Evolutionary conservation across 768 basidiomycete genomes (phyloP), one percentile per base, ranked within the genome.

Genomic region (Serpula lacrymans): DNA sequence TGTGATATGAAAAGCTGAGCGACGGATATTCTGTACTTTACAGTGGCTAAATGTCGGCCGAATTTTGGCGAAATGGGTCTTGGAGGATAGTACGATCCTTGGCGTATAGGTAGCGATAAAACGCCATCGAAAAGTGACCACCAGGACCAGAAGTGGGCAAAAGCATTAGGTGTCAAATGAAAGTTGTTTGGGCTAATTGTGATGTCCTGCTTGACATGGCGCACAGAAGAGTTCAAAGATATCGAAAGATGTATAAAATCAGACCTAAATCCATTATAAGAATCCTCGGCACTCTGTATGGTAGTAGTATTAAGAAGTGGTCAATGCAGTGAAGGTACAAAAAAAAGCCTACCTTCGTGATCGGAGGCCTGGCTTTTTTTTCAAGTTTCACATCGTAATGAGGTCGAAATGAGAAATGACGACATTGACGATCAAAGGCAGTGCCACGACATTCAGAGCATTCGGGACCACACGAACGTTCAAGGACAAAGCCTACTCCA

Each of bases 201-300:
- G 6, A 46, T 48, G 47, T 51, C 58, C 25, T 40, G 39, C 32
- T 54, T 60, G 28, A 59, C 48, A 26, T 48, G 57, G 42, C 63
- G 64, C 16, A 79, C 67, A 6, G 82, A 82, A 2, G 87, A 85
- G 18, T 77, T 76, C 50, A 96, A 66, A 2, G 94, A 96, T 28
- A 92, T 73, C 0, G 92, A 92, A 40, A 94, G 74, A 59, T 98
- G 94, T 34, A 97, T 83, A 57, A 90, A 94, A 62, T 97, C 86
- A 5, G 92, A 95, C 25, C 94, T 84, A 62, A 97, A 96, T 6
- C 79, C 87, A 43, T 78, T 77, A 62, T 80, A 95, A 0, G 91
- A 91, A 61, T 97, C 94, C 20, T 71, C 63, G 16, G 50, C 43
- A 34, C 66, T 70, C 75, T 77, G 47, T 2, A 35, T 18, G 32